A percentile compares a stretch with the other conserved stretches of the same genome.
These are phyloP conservation scores for Fraxinus nigra DNA, from an alignment of 305 asterid genomes.

Conservation along the genomic window DNA sequence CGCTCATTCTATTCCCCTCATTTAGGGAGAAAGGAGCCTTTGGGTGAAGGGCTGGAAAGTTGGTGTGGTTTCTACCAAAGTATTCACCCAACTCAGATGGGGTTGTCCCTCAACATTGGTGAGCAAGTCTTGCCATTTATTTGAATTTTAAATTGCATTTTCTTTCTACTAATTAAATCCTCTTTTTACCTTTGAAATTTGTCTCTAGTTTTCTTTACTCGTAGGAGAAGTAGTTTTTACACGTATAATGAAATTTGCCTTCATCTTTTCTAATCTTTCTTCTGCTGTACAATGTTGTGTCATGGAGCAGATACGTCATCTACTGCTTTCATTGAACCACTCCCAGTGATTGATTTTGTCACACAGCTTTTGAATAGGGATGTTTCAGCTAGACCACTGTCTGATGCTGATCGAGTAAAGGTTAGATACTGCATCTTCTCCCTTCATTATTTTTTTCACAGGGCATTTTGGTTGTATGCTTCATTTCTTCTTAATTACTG, in stretches of 20 bases:
- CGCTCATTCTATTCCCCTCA: constrained; percentile 86
- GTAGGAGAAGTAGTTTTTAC: neutral
- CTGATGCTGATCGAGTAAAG: constrained; percentile 97
- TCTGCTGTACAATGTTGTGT: neutral
- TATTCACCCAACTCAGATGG: constrained; percentile 99
- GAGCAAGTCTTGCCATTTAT: constrained; percentile 13
- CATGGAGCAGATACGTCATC: constrained; percentile 87
- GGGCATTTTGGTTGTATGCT: neutral
- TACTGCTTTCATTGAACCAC: constrained; percentile 94
- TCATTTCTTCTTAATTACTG: neutral
- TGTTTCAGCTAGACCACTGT: constrained; percentile 63
- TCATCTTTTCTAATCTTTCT: neutral
- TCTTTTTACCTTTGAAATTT: neutral
- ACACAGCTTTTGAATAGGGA: constrained; percentile 80
- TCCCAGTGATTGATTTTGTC: constrained; percentile 83
- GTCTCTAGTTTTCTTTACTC: constrained; percentile 1
- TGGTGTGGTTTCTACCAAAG: constrained; percentile 99
- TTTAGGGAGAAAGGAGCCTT: constrained; percentile 76
- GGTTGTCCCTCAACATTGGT: constrained; percentile 90
- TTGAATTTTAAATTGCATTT: neutral
- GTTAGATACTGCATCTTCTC: constrained; percentile 28
- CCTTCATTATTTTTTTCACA: neutral
- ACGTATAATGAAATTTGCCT: neutral
- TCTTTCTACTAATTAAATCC: neutral
- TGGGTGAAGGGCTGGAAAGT: constrained; percentile 95